Conservation (phyloP, 2,329 filamentous ascomycete genomes). For the Podosphaera xanthii region DNA sequence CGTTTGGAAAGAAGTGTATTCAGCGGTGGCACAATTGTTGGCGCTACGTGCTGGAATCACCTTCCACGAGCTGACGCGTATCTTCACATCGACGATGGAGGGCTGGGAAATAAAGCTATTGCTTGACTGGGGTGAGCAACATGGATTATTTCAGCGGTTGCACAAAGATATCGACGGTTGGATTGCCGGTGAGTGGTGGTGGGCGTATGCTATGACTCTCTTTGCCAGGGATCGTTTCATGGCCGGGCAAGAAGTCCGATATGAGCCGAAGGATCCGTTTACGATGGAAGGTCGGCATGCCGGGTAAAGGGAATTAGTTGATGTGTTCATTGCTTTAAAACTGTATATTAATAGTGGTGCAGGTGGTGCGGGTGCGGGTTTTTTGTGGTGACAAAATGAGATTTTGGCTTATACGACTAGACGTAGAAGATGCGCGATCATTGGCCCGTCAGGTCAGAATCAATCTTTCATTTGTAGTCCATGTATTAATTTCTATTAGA, state of each 20-base stretch:
- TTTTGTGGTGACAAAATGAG: no score
- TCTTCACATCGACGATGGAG: conserved; percentile 35
- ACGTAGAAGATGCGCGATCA: no score
- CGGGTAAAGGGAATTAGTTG: neutral
- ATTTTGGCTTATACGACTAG: no score
- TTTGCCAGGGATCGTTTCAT: neutral
- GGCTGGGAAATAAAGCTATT: conserved; percentile 37
- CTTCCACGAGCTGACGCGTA: conserved; percentile 27
- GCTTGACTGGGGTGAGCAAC: conserved; percentile 31
- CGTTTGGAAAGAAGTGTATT: conserved; percentile 41
- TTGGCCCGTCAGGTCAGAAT: no score
- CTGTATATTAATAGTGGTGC: no score
- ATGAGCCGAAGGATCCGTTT: conserved; percentile 1
- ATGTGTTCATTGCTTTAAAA: no score
- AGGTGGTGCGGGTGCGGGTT: no score
- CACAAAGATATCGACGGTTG: conserved; percentile 21
- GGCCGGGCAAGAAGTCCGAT: neutral
- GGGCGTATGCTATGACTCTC: conserved; percentile 19
- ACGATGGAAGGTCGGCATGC: neutral
- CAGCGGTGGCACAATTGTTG: conserved; percentile 36
- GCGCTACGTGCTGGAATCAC: conserved; percentile 37
- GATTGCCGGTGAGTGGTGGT: conserved; percentile 42
- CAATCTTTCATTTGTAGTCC: no score
- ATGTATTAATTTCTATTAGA: no score
- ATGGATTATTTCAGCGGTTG: conserved; percentile 19